Percentiles rank a stretch among this genome's conserved stretches.
These are phyloP conservation scores for Coniochaeta sp. DNA, from an alignment of 2,329 filamentous ascomycete species.

Conservation along the genomic window DNA sequence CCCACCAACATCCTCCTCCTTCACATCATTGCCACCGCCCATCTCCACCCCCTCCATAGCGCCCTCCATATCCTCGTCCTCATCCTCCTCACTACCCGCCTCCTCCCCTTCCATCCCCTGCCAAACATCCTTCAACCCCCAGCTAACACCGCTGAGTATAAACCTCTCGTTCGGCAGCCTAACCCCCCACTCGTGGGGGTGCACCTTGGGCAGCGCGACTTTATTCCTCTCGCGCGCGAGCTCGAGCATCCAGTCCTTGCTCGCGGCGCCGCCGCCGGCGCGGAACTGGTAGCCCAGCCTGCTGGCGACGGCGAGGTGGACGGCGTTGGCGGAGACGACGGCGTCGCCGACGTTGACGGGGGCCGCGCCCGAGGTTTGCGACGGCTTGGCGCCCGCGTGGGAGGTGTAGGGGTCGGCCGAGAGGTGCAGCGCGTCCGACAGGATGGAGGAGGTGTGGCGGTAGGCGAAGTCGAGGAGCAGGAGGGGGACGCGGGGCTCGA, in stretches of 20 bases:
- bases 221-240: conserved; percentile 66
- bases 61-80: conserved; percentile 32
- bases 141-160: conserved; percentile 58
- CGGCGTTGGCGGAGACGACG: conserved; percentile 56
- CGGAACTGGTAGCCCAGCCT: conserved; percentile 64
- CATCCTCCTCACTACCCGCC: conserved; percentile 34
- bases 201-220: conserved; percentile 55
- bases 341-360: conserved; percentile 41
- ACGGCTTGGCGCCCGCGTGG: conserved; percentile 46
- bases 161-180: conserved; percentile 62
- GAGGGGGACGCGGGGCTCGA: conserved; percentile 75
- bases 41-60: conserved; percentile 43
- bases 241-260: conserved; percentile 72
- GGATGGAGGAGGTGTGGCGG: conserved; percentile 66
- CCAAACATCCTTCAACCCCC: conserved; percentile 57
- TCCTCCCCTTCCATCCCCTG: conserved; percentile 33
- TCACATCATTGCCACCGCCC: conserved; percentile 20
- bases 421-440: conserved; percentile 65
- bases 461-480: conserved; percentile 83
- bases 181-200: conserved; percentile 61
- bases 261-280: conserved; percentile 42
- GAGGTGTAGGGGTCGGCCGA: conserved; percentile 60
- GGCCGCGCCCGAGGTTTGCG: conserved; percentile 40
- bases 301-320: conserved; percentile 66
- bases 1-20: conserved; percentile 39